Evolutionary conservation across 1,139 yeast species (phyloP).

Genomic region (Debaryomycetaceae sp.): DNA sequence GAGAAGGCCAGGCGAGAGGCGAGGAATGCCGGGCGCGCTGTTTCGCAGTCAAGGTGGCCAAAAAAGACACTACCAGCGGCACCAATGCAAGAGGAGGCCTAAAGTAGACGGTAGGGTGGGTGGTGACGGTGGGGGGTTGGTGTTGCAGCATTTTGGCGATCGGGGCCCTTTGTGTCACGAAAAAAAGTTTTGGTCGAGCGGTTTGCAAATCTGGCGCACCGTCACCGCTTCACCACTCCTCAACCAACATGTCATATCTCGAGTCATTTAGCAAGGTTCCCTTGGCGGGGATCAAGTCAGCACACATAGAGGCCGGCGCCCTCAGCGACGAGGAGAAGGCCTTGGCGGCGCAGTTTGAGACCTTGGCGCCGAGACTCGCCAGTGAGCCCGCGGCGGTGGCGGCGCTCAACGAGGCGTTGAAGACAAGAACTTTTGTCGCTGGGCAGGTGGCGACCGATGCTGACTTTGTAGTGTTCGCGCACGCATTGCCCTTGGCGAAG

Average conservation of each 20-base stretch:
- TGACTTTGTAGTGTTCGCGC: slow-evolving; percentile 67
- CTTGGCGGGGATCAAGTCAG: slow-evolving; percentile 22
- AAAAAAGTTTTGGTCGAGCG: too few species aligned
- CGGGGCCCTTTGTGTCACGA: too few species aligned
- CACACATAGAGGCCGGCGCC: slow-evolving; percentile 5
- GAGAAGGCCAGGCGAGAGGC: too few species aligned
- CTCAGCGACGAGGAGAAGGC: slow-evolving; percentile 56
- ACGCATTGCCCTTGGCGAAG: slow-evolving; percentile 56
- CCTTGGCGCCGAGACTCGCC: slow-evolving; percentile 55
- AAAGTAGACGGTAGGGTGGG: too few species aligned
- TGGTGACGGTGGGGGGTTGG: too few species aligned
- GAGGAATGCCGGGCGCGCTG: too few species aligned
- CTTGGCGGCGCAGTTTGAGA: slow-evolving; percentile 75
- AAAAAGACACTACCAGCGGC: too few species aligned
- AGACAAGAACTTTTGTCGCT: slow-evolving; percentile 63
- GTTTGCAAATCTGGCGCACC: slow-evolving; percentile 1
- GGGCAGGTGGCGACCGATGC: slow-evolving; percentile 62
- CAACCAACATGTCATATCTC: slow-evolving; percentile 11
- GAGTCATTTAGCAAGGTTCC: slow-evolving; percentile 37
- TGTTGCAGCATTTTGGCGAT: too few species aligned
- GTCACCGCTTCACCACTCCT: not conserved
- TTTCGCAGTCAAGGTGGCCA: too few species aligned
- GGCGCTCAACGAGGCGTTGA: slow-evolving; percentile 62
- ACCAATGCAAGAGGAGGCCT: too few species aligned
- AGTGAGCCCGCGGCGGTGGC: slow-evolving; percentile 42